Base-by-base conservation (phyloP, 1,139 yeast species). In the Candida sp. region DNA sequence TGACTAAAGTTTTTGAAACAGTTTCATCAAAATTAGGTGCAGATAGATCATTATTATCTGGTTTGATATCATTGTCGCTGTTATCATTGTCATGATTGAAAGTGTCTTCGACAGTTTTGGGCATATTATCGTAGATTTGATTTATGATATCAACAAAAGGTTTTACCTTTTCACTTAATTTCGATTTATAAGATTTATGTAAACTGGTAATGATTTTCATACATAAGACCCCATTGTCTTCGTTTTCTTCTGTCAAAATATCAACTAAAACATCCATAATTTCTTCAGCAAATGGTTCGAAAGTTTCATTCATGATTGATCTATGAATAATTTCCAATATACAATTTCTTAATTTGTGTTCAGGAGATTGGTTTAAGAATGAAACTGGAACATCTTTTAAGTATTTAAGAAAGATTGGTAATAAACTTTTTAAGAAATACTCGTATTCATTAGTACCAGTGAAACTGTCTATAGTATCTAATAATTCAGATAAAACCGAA, bases 151-250 rank as follows among this genome's bases (percentile, higher is more conserved):
- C 85, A 39, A 93, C 79, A 55, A 93, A 95, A 1, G 87, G 84
- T 51, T 80, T 84, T 3, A 93, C 96, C 54, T 84, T 84, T 21
- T 82, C 91, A 12, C 77, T 72, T 45, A 91, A 68, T 35, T 75
- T 73, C 19, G 77, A 64, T 65, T 88, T 91, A 68, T 87, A 93
- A 0, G 95, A 81, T 61, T 95, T 86, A 66, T 91, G 97, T 45
- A 93, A 70, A 39, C 87, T 80, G n/a, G 98, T 89, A 45, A 91
- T 76, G 44, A 90, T 84, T 61, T 89, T 91, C 86, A 91, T 84
- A 60, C 96, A 87, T 44, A 90, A 73, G 1, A 90, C 90, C 40
- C 98, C 99, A 60, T 93, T 93, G 52, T 91, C 98, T 64, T 95
- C 99, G 60, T 95, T 93, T 59, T 95, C 99, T 15, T 68, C 73